Base-by-base conservation (phyloP, 345 rosid species). In the Iberis pinnata region DNA sequence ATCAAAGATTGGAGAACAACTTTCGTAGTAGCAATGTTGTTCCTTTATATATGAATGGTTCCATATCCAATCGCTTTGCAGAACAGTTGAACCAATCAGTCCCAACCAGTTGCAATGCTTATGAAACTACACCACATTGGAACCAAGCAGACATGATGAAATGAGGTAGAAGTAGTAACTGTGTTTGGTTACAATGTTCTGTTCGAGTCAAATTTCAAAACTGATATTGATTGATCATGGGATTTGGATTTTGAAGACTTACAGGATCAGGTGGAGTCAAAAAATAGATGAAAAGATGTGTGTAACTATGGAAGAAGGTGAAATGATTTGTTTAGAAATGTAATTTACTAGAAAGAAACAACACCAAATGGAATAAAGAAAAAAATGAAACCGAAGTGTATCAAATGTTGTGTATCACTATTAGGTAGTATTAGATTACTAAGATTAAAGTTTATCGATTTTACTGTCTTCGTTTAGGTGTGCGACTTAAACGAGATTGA, bases 1-100 rank as follows among this genome's bases (percentile, higher is more conserved):
- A 60, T 48, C 65, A 60, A 19, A 49, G 49, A 49, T 18, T 49
- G 7, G 56, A 26, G 40, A 13, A 61, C 58, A 20, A 18, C 33
- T 39, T 40, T 40, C 18, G 32, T 4, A 51, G 13, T 43, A 20
- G 9, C 35, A 32, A 10, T 7, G 42, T 22, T 51, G 51, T 31
- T 57, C 49, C 49, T 18, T 13, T 24, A 7, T n/a, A 14, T 40
- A 31, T 42, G 25, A 55, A 14, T 50, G 27, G 18, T 18, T 14
- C 56, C 18, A 7, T 33, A 7, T 2, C 42, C 17, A n/a, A 18
- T 19, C 14, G 7, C 26, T 20, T 36, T 44, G 36, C 33, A 0
- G 44, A 46, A 16, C 54, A 33, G 26, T 24, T 41, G 60, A 40
- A n/a, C 8, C 48, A 14, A 7, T 54, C n/a, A 46, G 33, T 10